Base-by-base conservation (phyloP, 2,329 filamentous ascomycete genomes). In the Aurifilum marmelostoma region DNA sequence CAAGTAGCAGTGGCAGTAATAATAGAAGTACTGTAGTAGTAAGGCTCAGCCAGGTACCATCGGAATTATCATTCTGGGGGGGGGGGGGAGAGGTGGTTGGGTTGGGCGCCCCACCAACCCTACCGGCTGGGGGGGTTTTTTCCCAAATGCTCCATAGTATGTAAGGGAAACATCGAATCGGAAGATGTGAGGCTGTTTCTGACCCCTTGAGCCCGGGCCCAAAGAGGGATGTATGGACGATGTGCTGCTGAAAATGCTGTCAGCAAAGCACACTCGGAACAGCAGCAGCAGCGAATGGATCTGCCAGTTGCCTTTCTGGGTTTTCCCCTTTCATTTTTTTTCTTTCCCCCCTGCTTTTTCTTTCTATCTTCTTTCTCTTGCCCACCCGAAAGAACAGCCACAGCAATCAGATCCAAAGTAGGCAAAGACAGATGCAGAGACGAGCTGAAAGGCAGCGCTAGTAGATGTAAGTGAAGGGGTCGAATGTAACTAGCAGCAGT, bases 391-490 rank as follows among this genome's bases (percentile, higher is more conserved):
- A 27, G 24, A 32, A 56, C 27, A 56, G 27, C 52, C 24, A 29
- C 52, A 29, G 18, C n/a, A n/a, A 1, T 21, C 29, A n/a, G 1
- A 7, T 32, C 29, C 56, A 21, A 37, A 37, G 21, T 34, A 37
- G 32, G 56, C 18, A 59, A 34, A 59, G 56, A 59, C n/a, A 32
- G 56, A 21, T 29, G 29, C 21, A 59, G 56, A 59, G 29, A 24
- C 29, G 21, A 59, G 56, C 56, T 59, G 56, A 59, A 59, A 59
- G 24, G 27, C 27, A 56, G 27, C 52, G 11, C 52, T 56, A 56
- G 52, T 16, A 59, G 7, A 14, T 21, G n/a, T n/a, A 3, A 11
- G 16, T 11, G 56, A 37, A 59, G 56, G 56, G 56, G 56, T 32
- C 24, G 3, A 18, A 56, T 56, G 52, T 18, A 18, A 29, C 52